These are phyloP conservation scores for Alternaria gaisen DNA, from an alignment of 2,329 filamentous ascomycete genomes.

Conservation along the genomic window DNA sequence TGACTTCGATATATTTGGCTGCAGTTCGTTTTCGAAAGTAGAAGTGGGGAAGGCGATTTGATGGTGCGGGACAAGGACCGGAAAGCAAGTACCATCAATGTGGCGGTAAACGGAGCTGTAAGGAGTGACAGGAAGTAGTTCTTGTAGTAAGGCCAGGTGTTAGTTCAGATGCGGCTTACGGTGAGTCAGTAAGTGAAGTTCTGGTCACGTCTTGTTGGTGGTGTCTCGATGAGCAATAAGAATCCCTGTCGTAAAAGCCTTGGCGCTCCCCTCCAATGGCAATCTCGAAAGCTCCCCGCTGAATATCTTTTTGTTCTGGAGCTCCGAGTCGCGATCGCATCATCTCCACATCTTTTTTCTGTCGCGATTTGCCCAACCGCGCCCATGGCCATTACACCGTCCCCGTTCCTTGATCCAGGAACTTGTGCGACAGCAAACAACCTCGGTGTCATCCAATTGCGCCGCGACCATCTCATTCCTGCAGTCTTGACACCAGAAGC, in stretches of 20 bases:
- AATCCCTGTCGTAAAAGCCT: conserved; percentile 32
- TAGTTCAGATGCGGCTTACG: conserved; percentile 19
- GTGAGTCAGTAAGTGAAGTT: conserved; percentile 34
- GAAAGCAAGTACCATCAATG: conserved; percentile 46
- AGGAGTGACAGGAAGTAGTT: conserved; percentile 27
- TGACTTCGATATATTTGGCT: conserved; percentile 14
- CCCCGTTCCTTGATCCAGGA: conserved; percentile 82
- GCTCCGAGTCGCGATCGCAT: conserved; percentile 10
- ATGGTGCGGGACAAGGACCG: conserved; percentile 38
- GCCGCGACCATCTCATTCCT: conserved; percentile 84
- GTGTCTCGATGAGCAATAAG: conserved; percentile 4
- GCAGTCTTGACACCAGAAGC: conserved; percentile 63
- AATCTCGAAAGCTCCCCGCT: conserved; percentile 36
- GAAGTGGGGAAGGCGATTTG: conserved; percentile 35
- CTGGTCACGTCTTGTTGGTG: conserved; percentile 23
- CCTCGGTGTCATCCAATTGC: conserved; percentile 86
- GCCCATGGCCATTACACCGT: conserved; percentile 54
- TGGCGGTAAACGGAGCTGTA: conserved; percentile 18
- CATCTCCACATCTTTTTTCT: conserved; percentile 3
- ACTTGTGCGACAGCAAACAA: conserved; percentile 67
- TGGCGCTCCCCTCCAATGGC: conserved; percentile 40
- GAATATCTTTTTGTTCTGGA: conserved; percentile 24
- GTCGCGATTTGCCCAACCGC: not conserved
- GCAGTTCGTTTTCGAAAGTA: conserved; percentile 24
- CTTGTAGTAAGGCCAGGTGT: conserved; percentile 24